Conservation (phyloP, 805 yeast species). For the Sugiyamaella mastotermitis region DNA sequence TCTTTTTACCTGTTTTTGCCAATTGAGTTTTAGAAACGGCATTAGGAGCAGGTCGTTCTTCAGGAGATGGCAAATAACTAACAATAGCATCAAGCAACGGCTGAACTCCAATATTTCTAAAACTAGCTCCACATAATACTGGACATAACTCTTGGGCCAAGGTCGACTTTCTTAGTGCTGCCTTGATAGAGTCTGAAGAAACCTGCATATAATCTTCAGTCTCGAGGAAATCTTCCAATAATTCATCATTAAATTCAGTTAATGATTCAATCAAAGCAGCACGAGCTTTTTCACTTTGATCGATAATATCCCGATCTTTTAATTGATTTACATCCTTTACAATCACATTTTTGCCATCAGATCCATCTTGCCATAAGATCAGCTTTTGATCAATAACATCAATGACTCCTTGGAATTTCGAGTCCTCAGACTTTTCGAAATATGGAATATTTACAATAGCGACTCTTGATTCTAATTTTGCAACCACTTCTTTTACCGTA, state of each 20-base stretch:
- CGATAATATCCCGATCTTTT: constrained; percentile 22
- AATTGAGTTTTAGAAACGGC: constrained; percentile 24
- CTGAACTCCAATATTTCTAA: constrained; percentile 89
- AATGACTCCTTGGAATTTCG: constrained; percentile 59
- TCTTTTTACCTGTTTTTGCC: constrained; percentile 21
- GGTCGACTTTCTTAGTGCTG: constrained; percentile 61
- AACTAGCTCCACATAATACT: constrained; percentile 88
- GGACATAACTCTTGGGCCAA: constrained; percentile 58
- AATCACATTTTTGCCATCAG: constrained; percentile 46
- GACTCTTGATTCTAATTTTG: constrained; percentile 67
- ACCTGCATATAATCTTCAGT: constrained; percentile 60
- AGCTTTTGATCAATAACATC: constrained; percentile 65
- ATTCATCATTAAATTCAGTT: constrained; percentile 72
- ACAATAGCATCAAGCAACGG: constrained; percentile 83
- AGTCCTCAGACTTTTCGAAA: constrained; percentile 43
- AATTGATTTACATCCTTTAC: constrained; percentile 37
- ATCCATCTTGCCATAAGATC: constrained; percentile 36
- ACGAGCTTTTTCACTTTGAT: constrained; percentile 48
- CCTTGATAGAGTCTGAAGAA: constrained; percentile 45
- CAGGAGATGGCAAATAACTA: constrained; percentile 76
- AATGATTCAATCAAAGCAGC: constrained; percentile 78
- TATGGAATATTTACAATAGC: constrained; percentile 74
- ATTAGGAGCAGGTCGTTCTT: constrained; percentile 55
- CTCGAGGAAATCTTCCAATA: constrained; percentile 74
- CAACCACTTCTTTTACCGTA: constrained; percentile 77